These are phyloP conservation scores for Grigorovia yakushimaensis DNA, from an alignment of 805 yeast genomes.

Conservation along the genomic window DNA sequence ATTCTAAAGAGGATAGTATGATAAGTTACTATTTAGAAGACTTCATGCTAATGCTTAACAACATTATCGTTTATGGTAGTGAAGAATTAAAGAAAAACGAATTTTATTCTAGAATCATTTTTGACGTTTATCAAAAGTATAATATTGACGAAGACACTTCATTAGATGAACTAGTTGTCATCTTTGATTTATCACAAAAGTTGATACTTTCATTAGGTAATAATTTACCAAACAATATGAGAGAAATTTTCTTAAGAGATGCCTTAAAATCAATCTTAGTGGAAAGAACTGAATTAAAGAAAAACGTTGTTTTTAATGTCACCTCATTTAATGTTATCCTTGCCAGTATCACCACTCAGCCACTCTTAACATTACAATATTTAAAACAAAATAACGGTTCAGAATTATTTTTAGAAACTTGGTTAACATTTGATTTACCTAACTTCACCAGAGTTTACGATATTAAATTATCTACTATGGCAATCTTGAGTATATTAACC, in stretches of 20 bases:
- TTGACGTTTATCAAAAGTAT: conserved; percentile 39
- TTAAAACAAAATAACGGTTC: conserved; percentile 39
- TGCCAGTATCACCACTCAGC: conserved; percentile 53
- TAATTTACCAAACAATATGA: conserved; percentile 33
- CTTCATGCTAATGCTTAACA: conserved; percentile 60
- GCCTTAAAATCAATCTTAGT: conserved; percentile 30
- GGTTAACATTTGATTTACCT: conserved; percentile 32
- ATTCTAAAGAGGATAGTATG: conserved; percentile 33
- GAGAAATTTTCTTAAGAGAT: conserved; percentile 37
- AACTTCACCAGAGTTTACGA: conserved; percentile 65
- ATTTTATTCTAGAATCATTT: conserved; percentile 39
- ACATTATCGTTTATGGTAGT: conserved; percentile 55
- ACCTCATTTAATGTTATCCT: conserved; percentile 45
- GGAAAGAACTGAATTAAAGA: conserved; percentile 20
- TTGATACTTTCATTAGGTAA: conserved; percentile 50
- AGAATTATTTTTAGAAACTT: conserved; percentile 42
- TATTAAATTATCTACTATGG: conserved; percentile 64
- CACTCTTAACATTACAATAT: conserved; percentile 40
- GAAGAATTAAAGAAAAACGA: conserved; percentile 40
- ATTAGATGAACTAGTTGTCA: conserved; percentile 45
- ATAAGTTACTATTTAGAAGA: conserved; percentile 69
- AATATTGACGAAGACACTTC: conserved; percentile 39
- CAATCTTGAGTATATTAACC: conserved; percentile 43
- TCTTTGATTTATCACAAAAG: conserved; percentile 56
- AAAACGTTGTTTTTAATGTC: conserved; percentile 25